Conservation (phyloP, 495 filamentous ascomycete genomes). For the Aspergillus hancockii region DNA sequence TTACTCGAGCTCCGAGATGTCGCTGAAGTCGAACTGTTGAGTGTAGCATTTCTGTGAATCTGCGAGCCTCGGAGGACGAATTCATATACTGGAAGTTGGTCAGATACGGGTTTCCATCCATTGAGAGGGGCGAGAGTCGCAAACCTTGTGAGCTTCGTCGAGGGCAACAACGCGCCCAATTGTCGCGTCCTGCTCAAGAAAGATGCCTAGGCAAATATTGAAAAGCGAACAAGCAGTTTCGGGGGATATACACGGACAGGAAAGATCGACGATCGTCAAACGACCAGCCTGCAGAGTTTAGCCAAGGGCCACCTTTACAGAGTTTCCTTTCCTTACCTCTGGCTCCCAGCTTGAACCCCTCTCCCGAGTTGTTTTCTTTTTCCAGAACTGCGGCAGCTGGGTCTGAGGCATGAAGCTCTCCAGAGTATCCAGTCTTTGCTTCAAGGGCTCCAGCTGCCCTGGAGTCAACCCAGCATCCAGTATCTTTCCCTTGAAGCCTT, state of each 20-base stretch:
- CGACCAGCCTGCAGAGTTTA: slow-evolving; percentile 45
- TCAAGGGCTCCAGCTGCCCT: slow-evolving; percentile 50
- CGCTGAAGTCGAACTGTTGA: slow-evolving; percentile 68
- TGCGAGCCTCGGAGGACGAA: slow-evolving; percentile 37
- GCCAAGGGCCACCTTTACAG: not conserved
- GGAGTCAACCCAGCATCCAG: slow-evolving; percentile 36
- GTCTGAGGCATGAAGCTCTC: slow-evolving; percentile 55
- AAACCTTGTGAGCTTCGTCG: slow-evolving; percentile 61
- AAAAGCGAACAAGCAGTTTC: slow-evolving; percentile 69
- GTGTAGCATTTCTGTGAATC: slow-evolving; percentile 65
- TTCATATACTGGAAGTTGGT: slow-evolving; percentile 47
- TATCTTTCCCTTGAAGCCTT: slow-evolving; percentile 46
- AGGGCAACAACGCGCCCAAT: slow-evolving; percentile 55
- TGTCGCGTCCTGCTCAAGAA: slow-evolving; percentile 50
- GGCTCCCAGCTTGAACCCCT: slow-evolving; percentile 15
- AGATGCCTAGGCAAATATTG: slow-evolving; percentile 64
- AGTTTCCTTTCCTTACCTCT: slow-evolving; percentile 1
- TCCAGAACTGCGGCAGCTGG: slow-evolving; percentile 6
- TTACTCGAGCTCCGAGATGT: slow-evolving; percentile 62
- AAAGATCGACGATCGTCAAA: slow-evolving; percentile 74
- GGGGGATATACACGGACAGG: slow-evolving; percentile 68
- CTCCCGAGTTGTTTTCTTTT: too few relatives aligned
- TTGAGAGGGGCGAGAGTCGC: slow-evolving; percentile 1
- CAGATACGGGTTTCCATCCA: not conserved
- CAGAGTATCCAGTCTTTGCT: slow-evolving; percentile 56